Percentiles rank a stretch among this genome's conserved stretches.
Conservation (phyloP, 176 grass and related monocot genomes). For the Echinochloa phyllopogon region DNA sequence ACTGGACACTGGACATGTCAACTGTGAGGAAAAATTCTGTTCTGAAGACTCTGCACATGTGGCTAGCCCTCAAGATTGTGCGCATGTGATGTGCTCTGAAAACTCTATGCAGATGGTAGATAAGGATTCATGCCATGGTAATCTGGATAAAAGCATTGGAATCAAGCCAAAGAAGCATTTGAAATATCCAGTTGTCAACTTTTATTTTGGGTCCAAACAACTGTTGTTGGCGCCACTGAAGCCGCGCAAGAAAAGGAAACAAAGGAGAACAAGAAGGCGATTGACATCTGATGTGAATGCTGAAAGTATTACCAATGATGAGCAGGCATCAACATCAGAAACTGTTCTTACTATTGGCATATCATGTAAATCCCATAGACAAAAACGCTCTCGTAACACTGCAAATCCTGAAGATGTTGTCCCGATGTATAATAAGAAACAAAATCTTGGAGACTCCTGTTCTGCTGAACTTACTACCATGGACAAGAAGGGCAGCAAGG, state of each 20-base stretch:
- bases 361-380: slow-evolving; percentile 43
- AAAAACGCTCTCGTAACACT: slow-evolving; percentile 33
- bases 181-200: slow-evolving; percentile 42
- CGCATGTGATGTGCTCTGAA: slow-evolving; percentile 26
- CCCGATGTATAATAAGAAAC: slow-evolving; percentile 36
- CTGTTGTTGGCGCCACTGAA: slow-evolving; percentile 62
- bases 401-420: slow-evolving; percentile 13
- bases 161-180: slow-evolving; percentile 53
- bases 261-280: slow-evolving; percentile 53
- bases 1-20: slow-evolving; percentile 18
- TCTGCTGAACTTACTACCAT: slow-evolving; percentile 10
- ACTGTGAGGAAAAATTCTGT: slow-evolving; percentile 6
- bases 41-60: slow-evolving; percentile 34
- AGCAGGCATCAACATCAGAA: slow-evolving; percentile 64
- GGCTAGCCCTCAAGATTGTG: slow-evolving; percentile 8
- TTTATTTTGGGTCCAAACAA: slow-evolving; percentile 56
- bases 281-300: slow-evolving; percentile 11
- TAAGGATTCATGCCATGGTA: slow-evolving; percentile 22
- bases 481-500: slow-evolving; percentile 25
- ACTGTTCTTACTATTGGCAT: not conserved
- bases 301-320: slow-evolving; percentile 33
- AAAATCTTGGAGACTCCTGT: slow-evolving; percentile 29
- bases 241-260: slow-evolving; percentile 51
- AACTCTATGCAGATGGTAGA: slow-evolving; percentile 15
- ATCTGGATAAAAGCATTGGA: not conserved